Conservation (phyloP, 2,329 filamentous ascomycete species). For the Epicoccum nigrum region DNA sequence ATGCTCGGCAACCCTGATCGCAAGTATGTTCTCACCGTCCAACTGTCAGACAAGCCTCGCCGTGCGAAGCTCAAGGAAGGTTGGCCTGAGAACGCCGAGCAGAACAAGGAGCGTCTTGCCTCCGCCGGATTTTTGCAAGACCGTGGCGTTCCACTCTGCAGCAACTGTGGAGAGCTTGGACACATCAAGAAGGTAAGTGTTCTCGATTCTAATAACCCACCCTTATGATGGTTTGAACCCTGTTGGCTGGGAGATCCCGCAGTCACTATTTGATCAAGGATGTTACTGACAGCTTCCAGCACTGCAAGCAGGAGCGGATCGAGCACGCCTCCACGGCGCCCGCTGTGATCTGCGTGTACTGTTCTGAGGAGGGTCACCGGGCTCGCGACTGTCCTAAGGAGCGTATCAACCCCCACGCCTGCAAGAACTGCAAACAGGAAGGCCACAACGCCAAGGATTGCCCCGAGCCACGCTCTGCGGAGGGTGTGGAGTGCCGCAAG, state of each 20-base stretch:
- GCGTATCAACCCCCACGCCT: conserved; percentile 67
- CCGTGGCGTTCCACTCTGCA: conserved; percentile 64
- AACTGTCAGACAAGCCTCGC: conserved; percentile 65
- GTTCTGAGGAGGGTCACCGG: conserved; percentile 67
- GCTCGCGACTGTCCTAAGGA: conserved; percentile 66
- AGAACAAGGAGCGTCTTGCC: conserved; percentile 68
- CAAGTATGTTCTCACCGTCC: conserved; percentile 68
- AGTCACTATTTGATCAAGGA: too few relatives aligned
- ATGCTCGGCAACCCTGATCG: conserved; percentile 64
- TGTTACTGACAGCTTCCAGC: conserved; percentile 37
- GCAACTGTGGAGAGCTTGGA: conserved; percentile 68
- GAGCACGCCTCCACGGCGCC: conserved; percentile 54
- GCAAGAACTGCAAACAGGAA: conserved; percentile 69
- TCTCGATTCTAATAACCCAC: too few relatives aligned
- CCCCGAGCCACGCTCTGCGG: conserved; percentile 55
- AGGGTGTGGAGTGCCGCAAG: conserved; percentile 69
- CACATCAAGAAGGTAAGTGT: conserved; percentile 59
- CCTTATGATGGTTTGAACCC: too few relatives aligned
- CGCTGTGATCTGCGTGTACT: conserved; percentile 69
- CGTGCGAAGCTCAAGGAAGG: conserved; percentile 57
- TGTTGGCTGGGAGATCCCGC: not conserved
- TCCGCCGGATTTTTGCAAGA: conserved; percentile 70
- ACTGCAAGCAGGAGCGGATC: conserved; percentile 64
- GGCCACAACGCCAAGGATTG: conserved; percentile 48
- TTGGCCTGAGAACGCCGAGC: conserved; percentile 65